These are phyloP conservation scores for Hyaloscypha bicolor DNA, from an alignment of 495 filamentous ascomycete species.

Conservation along the genomic window DNA sequence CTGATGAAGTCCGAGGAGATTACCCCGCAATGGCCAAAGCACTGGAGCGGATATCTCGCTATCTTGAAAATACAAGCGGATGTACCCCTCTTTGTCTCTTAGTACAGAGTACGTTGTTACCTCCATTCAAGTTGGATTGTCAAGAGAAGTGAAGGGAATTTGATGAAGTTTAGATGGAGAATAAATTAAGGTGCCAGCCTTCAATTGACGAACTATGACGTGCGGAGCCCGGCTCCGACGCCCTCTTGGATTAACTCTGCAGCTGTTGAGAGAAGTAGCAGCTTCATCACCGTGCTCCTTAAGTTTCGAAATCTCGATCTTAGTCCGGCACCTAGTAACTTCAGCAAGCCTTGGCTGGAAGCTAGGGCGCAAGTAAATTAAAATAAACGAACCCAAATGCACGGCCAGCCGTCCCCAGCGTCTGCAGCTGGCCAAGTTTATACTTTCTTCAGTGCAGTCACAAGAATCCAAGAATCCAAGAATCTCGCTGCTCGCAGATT, in stretches of 20 bases:
- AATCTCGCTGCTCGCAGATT: too few relatives aligned
- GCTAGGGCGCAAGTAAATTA: background rate
- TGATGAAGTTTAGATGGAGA: too few relatives aligned
- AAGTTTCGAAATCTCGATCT: background rate
- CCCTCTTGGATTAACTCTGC: background rate
- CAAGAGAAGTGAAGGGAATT: too few relatives aligned
- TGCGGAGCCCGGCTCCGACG: background rate
- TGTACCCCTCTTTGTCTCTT: background rate
- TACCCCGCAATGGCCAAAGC: background rate
- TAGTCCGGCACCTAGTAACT: background rate
- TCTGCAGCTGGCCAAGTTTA: background rate
- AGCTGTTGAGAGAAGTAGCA: background rate
- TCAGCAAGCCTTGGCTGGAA: background rate
- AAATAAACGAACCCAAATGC: background rate
- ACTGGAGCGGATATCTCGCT: background rate
- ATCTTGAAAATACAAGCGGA: background rate
- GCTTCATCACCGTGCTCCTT: background rate
- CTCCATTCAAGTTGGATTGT: too few relatives aligned
- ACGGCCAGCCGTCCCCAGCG: background rate
- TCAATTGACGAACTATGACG: background rate
- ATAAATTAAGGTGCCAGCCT: background rate
- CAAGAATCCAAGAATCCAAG: background rate
- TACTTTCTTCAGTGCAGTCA: background rate
- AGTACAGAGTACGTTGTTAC: background rate
- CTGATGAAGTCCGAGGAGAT: background rate